Base-by-base conservation (phyloP, 345 rosid species). In the Sisymbrium irio region DNA sequence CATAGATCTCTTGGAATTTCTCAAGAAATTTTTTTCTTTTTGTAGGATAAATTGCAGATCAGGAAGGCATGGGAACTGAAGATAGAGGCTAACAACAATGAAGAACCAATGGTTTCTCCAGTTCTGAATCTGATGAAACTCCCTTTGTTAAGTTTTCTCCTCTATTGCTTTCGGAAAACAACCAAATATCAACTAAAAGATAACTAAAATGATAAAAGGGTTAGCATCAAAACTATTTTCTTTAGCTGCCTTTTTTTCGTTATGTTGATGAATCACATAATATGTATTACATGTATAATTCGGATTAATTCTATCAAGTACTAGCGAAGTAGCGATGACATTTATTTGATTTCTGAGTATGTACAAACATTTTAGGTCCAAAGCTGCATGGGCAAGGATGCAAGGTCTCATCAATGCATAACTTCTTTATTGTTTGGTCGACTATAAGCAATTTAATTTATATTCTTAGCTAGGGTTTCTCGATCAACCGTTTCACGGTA, bases 91-190 rank as follows among this genome's bases (percentile, higher is more conserved):
- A 65, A 64, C 64, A 80, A 79, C 51, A 64, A 59, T 27, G 76
- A 79, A 42, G 70, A 67, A 18, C 50, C 79, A 32, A 42, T 56
- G 44, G 40, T 53, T 69, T 61, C 69, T 62, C 78, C 82, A 63
- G 50, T 81, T 17, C 9, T 70, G 8, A 81, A 77, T 68, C 45
- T 80, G 19, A 81, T 83, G 84, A 84, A 83, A 19, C 65, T 71
- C 44, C 78, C 83, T 47, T 85, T 90, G 83, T 74, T 83, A 79
- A 79, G 74, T 62, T 64, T 83, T 54, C 68, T 83, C 27, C 44
- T 56, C 39, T 28, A 41, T 22, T 78, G 75, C 55, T 73, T 72
- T 47, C 59, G 50, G 17, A 78, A 78, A 78, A 65, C 77, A 61
- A 66, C 67, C 46, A 73, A 73, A 67, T 44, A 73, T 68, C 70